These are phyloP conservation scores for Cryptosporidium ubiquitum DNA, from an alignment of 169 alveolate genomes.

Conservation along the genomic window DNA sequence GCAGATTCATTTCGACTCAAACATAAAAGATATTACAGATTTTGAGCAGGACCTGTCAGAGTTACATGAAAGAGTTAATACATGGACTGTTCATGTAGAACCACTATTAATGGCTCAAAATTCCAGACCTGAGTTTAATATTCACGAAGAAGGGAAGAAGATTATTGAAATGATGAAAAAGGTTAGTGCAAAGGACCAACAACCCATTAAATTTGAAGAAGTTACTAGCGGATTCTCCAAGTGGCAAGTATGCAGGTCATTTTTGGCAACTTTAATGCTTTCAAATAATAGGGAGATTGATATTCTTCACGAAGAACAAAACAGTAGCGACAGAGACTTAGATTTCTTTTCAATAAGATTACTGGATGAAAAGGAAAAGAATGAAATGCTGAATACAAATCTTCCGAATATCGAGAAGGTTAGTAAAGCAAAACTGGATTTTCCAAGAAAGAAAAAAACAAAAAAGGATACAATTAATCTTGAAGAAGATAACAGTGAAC, in stretches of 20 bases:
- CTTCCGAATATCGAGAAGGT: background rate
- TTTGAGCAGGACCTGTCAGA: constrained; percentile 22
- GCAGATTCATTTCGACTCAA: background rate
- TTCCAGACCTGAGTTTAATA: constrained; percentile 48
- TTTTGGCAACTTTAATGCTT: constrained; percentile 64
- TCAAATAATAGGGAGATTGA: constrained; percentile 55
- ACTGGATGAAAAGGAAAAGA: background rate
- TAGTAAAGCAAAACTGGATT: background rate
- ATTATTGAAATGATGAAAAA: constrained; percentile 25
- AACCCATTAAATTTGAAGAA: background rate
- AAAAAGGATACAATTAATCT: background rate
- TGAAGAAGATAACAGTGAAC: background rate
- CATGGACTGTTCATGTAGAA: constrained; percentile 55
- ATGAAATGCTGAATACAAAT: background rate
- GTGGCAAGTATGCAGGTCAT: constrained; percentile 70
- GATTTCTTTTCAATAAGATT: constrained; percentile 2
- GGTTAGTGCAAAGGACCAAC: background rate
- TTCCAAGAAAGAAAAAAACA: constrained; percentile 51
- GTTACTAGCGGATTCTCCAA: constrained; percentile 18
- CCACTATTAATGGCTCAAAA: constrained; percentile 40
- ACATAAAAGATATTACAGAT: background rate
- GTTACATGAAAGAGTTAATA: constrained; percentile 39
- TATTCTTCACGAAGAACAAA: background rate
- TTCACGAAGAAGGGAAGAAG: constrained; percentile 35
- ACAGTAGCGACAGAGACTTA: background rate